phyloP scores from a whole-genome alignment of 2,329 filamentous ascomycete genomes.

The Fonsecaea nubica region DNA sequence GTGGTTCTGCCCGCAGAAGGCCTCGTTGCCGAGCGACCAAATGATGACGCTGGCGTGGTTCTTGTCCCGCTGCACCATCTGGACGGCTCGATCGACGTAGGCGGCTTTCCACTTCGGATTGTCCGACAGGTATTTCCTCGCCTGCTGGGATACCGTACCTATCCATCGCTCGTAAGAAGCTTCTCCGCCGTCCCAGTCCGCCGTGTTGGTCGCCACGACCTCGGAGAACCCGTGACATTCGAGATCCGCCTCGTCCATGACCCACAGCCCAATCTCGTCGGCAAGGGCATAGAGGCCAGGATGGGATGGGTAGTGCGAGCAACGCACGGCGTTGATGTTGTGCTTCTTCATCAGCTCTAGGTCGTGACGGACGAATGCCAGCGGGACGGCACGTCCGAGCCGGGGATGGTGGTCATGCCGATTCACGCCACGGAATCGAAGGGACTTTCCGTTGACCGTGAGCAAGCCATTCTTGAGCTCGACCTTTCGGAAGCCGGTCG shows the following conservation, averaged over 20 bases:
- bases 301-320: conserved; percentile 69
- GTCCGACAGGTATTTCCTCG: conserved; percentile 43
- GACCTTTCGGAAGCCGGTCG: conserved; percentile 68
- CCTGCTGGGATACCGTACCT: conserved; percentile 27
- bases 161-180: conserved; percentile 23
- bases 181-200: conserved; percentile 11
- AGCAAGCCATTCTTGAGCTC: conserved; percentile 61
- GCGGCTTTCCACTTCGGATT: conserved; percentile 57
- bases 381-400: conserved; percentile 67
- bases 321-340: conserved; percentile 74
- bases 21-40: conserved; percentile 76
- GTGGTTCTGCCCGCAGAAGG: conserved; percentile 73
- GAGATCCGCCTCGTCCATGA: conserved; percentile 49
- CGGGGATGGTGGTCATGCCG: conserved; percentile 73
- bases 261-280: conserved; percentile 48
- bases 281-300: conserved; percentile 44
- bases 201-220: conserved; percentile 3
- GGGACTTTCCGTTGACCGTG: conserved; percentile 65
- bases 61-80: conserved; percentile 72
- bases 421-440: conserved; percentile 70
- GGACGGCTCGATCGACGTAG: conserved; percentile 70
- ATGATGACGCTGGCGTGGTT: conserved; percentile 74
- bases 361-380: conserved; percentile 67
- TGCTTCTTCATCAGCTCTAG: conserved; percentile 71
- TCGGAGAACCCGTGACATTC: conserved; percentile 47